Percentiles rank a stretch among this genome's conserved stretches.
Conservation (phyloP, 352 stramenopile genomes). For the Lagenidium giganteum region DNA sequence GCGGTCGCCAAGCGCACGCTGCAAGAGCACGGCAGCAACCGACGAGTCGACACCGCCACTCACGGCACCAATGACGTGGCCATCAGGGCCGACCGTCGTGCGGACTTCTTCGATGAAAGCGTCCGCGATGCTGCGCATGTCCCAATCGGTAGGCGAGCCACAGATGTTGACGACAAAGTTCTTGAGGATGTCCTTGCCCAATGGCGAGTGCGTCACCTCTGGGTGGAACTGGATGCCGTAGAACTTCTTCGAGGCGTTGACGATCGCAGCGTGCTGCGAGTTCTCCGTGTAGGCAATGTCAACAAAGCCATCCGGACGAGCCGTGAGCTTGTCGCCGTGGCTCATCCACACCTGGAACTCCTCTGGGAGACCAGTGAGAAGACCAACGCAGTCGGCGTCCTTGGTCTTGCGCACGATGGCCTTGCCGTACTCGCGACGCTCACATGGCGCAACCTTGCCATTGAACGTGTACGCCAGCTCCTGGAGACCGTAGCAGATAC, state of each 20-base stretch:
- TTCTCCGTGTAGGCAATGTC: conserved; percentile 86
- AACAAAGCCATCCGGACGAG: conserved; percentile 91
- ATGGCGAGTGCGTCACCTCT: conserved; percentile 96
- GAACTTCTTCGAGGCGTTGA: conserved; percentile 91
- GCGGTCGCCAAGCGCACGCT: conserved; percentile 94
- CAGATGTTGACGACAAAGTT: conserved; percentile 98
- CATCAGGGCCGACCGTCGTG: conserved; percentile 88
- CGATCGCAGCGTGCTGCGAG: conserved; percentile 93
- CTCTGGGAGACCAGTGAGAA: conserved; percentile 90
- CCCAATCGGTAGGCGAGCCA: conserved; percentile 93
- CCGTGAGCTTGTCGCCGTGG: conserved; percentile 98
- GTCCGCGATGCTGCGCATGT: conserved; percentile 96
- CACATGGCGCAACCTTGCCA: conserved; percentile 89
- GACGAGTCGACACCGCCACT: conserved; percentile 98
- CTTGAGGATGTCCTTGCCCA: conserved; percentile 93
- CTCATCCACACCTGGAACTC: conserved; percentile 99
- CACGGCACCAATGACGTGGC: conserved; percentile 98
- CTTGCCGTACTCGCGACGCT: conserved; percentile 98
- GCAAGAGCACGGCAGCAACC: conserved; percentile 97
- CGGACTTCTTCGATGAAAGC: conserved; percentile 89
- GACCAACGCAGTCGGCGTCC: conserved; percentile 41
- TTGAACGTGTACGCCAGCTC: conserved; percentile 96
- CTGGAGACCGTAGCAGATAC: conserved; percentile 97
- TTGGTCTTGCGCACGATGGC: conserved; percentile 88
- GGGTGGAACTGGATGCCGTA: conserved; percentile 98